Evolutionary conservation across 78 protist species (phyloP), one percentile per base, ranked within the genome.

Genomic region (Planoprotostelium fungivorum): DNA sequence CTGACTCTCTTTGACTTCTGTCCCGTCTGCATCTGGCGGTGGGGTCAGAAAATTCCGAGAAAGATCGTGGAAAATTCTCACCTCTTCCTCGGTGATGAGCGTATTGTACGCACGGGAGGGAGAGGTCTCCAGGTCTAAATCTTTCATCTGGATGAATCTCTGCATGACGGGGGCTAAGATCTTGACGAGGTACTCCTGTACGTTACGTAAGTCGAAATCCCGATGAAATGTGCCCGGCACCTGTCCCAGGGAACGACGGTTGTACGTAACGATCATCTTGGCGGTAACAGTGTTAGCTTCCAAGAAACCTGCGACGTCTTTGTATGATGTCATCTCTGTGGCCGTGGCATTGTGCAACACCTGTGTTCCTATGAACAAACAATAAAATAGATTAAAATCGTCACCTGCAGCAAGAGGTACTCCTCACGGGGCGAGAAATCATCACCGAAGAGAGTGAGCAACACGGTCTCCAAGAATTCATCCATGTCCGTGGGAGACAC

Each of bases 341-440:
- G 90, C 38, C 35, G 95, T 37, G 89, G 34, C 63, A 31, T 38
- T 5, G 38, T 87, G 38, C 73, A 51, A 51, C 16, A 51, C 73
- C 73, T 36, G 28, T 35, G 28, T n/a, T 36, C 29, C 29, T 35
- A 63, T 87, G 1, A 35, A 51, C 36, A 37, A 23, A 36, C 16
- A 85, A 23, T 23, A 23, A 85, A 23, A 5, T 36, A 85, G 5
- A 86, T 25, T 29, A 10, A 9, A 28, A 93, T n/a, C n/a, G n/a
- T 93, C 29, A 93, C n/a, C 28, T 23, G 86, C 86, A 93, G 89
- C 9, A 93, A n/a, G 89, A 93, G 38, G 36, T 89, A 93, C 83
- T 93, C 95, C 36, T 93, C 95, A 1, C 95, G 23, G 36, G 95
- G 95, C 16, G 95, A 86, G 91, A 92, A 93, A 1, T 95, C 95